These are phyloP conservation scores for Pulicaria dysenterica DNA, from an alignment of 129 eudicot genomes.

Conservation along the genomic window DNA sequence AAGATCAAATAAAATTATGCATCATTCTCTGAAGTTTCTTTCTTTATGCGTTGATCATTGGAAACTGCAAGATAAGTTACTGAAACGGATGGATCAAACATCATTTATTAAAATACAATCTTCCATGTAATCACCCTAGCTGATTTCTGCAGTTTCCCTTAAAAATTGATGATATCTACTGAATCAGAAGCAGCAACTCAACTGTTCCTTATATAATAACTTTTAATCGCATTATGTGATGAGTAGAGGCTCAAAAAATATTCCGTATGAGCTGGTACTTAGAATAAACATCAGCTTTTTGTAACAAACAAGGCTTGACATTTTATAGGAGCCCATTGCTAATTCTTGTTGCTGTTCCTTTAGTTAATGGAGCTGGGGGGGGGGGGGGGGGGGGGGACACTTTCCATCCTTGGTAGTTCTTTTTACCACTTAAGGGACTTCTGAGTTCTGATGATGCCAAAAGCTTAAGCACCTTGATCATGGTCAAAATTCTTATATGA, in stretches of 20 bases:
- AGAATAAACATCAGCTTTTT: neutral
- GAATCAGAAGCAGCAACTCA: neutral
- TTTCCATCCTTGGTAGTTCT: too few relatives aligned
- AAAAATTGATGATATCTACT: neutral
- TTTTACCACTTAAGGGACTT: too few relatives aligned
- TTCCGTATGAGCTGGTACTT: neutral
- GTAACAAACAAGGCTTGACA: neutral
- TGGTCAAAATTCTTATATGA: slow-evolving; percentile 12
- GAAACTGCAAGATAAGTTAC: slow-evolving; percentile 11
- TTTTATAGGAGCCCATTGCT: too few relatives aligned
- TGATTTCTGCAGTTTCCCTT: neutral
- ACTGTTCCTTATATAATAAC: neutral
- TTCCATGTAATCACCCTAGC: neutral
- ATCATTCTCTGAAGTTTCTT: neutral
- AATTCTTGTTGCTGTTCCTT: too few relatives aligned
- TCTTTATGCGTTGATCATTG: neutral
- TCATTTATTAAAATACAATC: neutral
- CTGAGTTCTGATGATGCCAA: neutral
- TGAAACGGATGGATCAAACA: neutral
- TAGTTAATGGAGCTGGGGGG: too few relatives aligned
- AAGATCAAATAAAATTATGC: slow-evolving; percentile 6
- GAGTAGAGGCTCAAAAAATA: slow-evolving; percentile 6
- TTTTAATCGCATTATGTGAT: slow-evolving; percentile 8
- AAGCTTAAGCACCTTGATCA: slow-evolving; percentile 7
- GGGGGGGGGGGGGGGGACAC: too few relatives aligned